Evolutionary conservation across 441 rosid species (phyloP).

Genomic region (Syzygium syzygioides): DNA sequence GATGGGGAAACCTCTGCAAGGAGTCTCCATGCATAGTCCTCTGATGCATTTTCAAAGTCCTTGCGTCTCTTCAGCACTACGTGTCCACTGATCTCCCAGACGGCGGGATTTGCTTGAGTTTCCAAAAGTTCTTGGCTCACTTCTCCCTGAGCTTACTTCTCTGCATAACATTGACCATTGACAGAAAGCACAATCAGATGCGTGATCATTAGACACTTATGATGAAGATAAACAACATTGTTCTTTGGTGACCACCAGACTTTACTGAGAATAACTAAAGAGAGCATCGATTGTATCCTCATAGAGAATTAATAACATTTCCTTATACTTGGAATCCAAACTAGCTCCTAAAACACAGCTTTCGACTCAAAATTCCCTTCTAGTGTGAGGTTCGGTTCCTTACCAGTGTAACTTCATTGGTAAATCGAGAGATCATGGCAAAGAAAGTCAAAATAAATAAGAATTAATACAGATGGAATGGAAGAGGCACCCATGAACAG

Average conservation of each 20-base stretch:
- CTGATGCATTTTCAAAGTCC: constrained; percentile 15
- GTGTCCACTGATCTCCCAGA: constrained; percentile 33
- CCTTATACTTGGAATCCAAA: neutral
- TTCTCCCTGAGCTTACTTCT: constrained; percentile 30
- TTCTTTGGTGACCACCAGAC: neutral
- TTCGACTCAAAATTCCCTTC: neutral
- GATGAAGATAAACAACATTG: neutral
- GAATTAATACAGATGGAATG: neutral
- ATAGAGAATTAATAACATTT: neutral
- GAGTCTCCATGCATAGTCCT: constrained; percentile 21
- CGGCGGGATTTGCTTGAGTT: constrained; percentile 24
- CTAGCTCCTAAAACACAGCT: neutral
- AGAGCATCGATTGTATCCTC: neutral
- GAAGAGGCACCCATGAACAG: neutral
- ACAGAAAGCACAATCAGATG: neutral
- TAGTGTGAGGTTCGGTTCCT: neutral
- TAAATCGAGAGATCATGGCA: neutral
- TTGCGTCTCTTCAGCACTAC: constrained; percentile 22
- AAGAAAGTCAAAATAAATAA: neutral
- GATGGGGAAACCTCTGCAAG: constrained; percentile 24
- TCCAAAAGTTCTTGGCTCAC: constrained; percentile 22
- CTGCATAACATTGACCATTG: constrained; percentile 17
- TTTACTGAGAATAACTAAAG: neutral
- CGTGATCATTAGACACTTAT: neutral
- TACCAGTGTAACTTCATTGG: neutral